phyloP scores from a whole-genome alignment of 208 protist species.

The Wallacemonas sp. region DNA sequence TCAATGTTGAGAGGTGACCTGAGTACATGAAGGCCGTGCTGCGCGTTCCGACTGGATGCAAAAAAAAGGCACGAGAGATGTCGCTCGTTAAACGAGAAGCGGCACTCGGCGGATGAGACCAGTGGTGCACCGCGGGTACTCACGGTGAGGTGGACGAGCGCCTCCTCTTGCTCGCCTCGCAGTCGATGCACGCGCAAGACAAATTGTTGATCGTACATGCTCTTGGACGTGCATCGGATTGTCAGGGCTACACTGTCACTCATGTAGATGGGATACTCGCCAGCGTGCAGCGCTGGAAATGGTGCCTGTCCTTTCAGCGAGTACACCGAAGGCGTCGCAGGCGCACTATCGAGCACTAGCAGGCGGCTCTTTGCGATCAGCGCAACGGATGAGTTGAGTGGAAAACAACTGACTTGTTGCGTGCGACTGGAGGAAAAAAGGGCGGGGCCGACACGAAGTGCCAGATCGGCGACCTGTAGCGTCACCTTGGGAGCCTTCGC shows the following conservation, averaged over 20 bases:
- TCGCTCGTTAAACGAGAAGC: not conserved
- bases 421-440: not conserved
- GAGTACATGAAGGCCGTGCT: not conserved
- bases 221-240: not conserved
- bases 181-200: not conserved
- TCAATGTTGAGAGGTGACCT: slow-evolving; percentile 9
- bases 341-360: not conserved
- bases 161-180: not conserved
- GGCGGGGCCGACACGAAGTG: not conserved
- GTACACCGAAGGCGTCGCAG: slow-evolving; percentile 5
- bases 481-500: not conserved
- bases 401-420: not conserved
- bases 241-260: not conserved
- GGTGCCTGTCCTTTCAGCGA: slow-evolving; percentile 5
- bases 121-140: not conserved
- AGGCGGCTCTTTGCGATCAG: slow-evolving; percentile 9
- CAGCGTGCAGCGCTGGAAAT: not conserved
- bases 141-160: slow-evolving; percentile 1
- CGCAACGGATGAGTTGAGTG: not conserved
- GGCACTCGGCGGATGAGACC: not conserved
- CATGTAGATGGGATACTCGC: slow-evolving; percentile 7
- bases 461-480: not conserved
- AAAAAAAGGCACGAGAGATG: slow-evolving; percentile 12
- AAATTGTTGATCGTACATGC: slow-evolving; percentile 4
- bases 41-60: not conserved